Evolutionary conservation across 2,329 filamentous ascomycete species (phyloP).

Genomic region (Colletotrichum sp.): DNA sequence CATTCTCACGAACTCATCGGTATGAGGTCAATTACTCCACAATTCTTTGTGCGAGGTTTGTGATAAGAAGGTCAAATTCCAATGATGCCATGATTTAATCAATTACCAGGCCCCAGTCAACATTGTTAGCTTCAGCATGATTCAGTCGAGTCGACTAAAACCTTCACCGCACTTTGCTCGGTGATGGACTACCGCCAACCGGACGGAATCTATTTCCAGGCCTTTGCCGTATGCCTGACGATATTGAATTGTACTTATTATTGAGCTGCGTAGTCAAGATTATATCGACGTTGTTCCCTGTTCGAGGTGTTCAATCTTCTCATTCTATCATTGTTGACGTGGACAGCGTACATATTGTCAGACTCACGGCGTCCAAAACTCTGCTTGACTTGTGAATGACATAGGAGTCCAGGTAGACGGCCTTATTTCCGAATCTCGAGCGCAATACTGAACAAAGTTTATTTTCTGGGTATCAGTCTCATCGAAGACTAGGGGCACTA

Average conservation of each 20-base stretch:
- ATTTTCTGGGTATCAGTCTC: too few relatives aligned
- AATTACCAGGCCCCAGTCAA: not conserved
- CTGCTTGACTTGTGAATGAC: too few relatives aligned
- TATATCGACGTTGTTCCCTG: too few relatives aligned
- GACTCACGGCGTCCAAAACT: too few relatives aligned
- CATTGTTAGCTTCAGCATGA: not conserved
- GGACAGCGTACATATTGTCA: too few relatives aligned
- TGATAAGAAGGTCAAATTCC: not conserved
- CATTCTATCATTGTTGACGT: too few relatives aligned
- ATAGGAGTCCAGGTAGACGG: too few relatives aligned
- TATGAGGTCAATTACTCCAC: not conserved
- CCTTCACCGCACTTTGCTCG: not conserved
- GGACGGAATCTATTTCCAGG: not conserved
- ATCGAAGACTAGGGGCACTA: not conserved
- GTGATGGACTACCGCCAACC: not conserved
- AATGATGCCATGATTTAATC: not conserved
- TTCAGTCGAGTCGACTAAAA: not conserved
- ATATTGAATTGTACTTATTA: too few relatives aligned
- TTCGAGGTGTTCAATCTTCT: too few relatives aligned
- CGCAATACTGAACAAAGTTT: not conserved
- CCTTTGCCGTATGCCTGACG: too few relatives aligned
- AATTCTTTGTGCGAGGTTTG: not conserved
- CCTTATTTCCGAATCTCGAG: not conserved
- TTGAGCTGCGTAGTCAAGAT: too few relatives aligned
- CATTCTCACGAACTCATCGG: not conserved